phyloP scores from a whole-genome alignment of 2,329 filamentous ascomycete species.

The Fusarium xyrophilum region DNA sequence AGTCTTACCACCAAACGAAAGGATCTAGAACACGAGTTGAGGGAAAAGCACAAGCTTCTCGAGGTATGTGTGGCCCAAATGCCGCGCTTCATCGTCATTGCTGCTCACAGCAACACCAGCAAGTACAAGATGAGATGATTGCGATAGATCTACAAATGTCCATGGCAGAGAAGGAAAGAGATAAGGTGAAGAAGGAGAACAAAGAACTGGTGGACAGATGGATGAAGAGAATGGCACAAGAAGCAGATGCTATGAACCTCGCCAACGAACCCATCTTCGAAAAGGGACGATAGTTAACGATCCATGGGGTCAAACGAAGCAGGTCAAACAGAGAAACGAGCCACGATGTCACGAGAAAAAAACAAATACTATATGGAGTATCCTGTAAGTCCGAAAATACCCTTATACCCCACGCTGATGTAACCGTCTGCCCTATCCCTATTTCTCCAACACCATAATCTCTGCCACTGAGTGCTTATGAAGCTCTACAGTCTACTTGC shows the following conservation, averaged over 20 bases:
- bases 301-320: background rate
- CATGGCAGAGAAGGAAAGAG: constrained; percentile 77
- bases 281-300: constrained; percentile 36
- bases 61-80: constrained; percentile 58
- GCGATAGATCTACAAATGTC: constrained; percentile 87
- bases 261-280: constrained; percentile 59
- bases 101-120: constrained; percentile 50
- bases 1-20: constrained; percentile 70
- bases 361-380: constrained; percentile 44
- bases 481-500: constrained; percentile 59
- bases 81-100: background rate
- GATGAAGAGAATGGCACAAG: constrained; percentile 86
- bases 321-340: constrained; percentile 1
- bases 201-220: constrained; percentile 87
- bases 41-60: constrained; percentile 81
- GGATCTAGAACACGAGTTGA: constrained; percentile 85
- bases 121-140: constrained; percentile 92
- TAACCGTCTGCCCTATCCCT: constrained; percentile 26
- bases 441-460: constrained; percentile 27
- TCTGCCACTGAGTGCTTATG: constrained; percentile 41
- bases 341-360: constrained; percentile 32
- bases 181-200: constrained; percentile 81
- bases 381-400: constrained; percentile 42
- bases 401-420: constrained; percentile 32
- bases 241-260: constrained; percentile 86